A percentile compares a stretch with the other conserved stretches of the same genome.
phyloP scores from a whole-genome alignment of 148 eudicot genomes.

The Polygonum maritimum region DNA sequence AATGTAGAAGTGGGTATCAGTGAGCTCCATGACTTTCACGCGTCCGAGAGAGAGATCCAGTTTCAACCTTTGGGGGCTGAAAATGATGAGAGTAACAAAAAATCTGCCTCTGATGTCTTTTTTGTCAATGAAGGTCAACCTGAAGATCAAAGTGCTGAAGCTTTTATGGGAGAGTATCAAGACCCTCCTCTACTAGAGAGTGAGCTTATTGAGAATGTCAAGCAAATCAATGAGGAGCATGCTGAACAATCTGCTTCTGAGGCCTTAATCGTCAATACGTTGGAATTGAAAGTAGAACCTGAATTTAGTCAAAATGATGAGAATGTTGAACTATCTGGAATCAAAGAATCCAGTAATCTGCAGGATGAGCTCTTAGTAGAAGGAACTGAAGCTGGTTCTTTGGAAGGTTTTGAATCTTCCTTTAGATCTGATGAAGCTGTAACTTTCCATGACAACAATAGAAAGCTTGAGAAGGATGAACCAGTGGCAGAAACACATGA shows the following conservation, averaged over 20 bases:
- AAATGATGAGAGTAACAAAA: background rate
- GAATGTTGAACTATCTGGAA: background rate
- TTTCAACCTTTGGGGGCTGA: background rate
- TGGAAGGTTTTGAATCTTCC: background rate
- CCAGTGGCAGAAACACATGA: background rate
- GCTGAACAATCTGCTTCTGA: background rate
- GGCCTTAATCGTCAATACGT: background rate
- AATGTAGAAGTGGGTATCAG: background rate
- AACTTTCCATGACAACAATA: background rate
- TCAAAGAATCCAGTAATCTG: background rate
- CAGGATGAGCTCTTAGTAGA: background rate
- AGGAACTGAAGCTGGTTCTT: background rate
- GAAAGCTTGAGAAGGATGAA: background rate
- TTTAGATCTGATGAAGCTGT: background rate
- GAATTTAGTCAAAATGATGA: background rate
- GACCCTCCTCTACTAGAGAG: background rate
- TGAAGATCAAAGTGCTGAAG: background rate
- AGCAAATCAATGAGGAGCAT: background rate
- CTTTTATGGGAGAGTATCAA: background rate
- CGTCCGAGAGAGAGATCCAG: background rate
- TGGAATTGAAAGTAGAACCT: background rate
- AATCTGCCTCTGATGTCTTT: background rate
- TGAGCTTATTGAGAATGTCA: background rate
- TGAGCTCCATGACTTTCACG: background rate
- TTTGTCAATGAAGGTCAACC: slow-evolving; percentile 4